Evolutionary conservation across 371 early-diverging fungal species (phyloP).

Genomic region (Actinomortierella wolfii): DNA sequence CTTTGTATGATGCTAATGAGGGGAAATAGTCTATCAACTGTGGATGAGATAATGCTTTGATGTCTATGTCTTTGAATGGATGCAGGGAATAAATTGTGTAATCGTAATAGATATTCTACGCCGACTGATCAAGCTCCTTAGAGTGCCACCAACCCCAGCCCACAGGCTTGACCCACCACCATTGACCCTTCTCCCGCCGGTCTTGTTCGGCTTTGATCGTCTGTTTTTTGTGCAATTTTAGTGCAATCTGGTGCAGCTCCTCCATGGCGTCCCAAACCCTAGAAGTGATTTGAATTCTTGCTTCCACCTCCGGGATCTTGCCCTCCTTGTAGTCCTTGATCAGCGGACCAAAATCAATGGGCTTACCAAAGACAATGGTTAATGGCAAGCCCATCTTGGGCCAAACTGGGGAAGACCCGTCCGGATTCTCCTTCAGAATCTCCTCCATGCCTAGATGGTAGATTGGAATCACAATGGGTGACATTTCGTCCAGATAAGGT

Average conservation of each 20-base stretch:
- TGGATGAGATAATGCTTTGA: no score
- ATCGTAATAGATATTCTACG: no score
- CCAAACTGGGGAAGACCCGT: conserved; percentile 46
- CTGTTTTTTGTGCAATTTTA: conserved; percentile 31
- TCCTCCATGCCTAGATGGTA: conserved; percentile 50
- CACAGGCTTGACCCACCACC: conserved; percentile 41
- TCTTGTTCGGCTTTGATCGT: conserved; percentile 18
- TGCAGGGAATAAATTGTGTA: no score
- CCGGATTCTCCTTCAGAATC: conserved; percentile 48
- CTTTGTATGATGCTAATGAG: no score
- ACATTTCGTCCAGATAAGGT: conserved; percentile 42
- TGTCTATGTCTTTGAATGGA: no score
- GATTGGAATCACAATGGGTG: conserved; percentile 46
- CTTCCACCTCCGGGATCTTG: conserved; percentile 53
- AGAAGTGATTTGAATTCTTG: conserved; percentile 63
- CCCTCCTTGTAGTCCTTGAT: conserved; percentile 59
- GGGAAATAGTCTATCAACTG: no score
- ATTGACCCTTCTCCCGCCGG: conserved; percentile 21
- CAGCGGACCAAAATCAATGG: conserved; percentile 66
- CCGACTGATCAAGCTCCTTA: no score
- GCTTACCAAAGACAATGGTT: conserved; percentile 69
- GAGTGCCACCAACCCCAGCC: conserved; percentile 42
- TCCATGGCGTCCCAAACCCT: conserved; percentile 59
- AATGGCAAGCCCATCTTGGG: conserved; percentile 52
- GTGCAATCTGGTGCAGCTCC: conserved; percentile 35